Conservation (phyloP, 495 filamentous ascomycete genomes). For the Penicillium soppii region DNA sequence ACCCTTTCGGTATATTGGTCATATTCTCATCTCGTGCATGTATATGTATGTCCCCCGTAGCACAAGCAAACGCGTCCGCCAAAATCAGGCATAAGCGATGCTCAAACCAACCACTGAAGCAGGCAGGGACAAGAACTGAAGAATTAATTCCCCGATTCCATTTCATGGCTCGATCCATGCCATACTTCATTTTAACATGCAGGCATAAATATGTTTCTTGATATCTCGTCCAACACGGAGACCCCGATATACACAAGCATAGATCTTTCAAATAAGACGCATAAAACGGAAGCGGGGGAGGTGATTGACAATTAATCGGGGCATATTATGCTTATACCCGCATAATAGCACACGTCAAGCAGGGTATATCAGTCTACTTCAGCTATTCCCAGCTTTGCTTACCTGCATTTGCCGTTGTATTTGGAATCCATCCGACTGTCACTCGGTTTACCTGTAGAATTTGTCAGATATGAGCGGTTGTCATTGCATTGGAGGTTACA, state of each 20-base stretch:
- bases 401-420: conserved; percentile 3
- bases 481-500: background rate
- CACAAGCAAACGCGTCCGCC: conserved; percentile 2
- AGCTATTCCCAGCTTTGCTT: background rate
- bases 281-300: background rate
- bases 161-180: background rate
- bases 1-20: background rate
- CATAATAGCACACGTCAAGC: background rate
- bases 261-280: background rate
- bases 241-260: background rate
- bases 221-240: background rate
- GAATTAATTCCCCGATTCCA: no score
- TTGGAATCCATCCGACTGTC: background rate
- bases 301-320: background rate
- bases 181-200: background rate
- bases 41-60: background rate
- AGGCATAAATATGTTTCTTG: background rate
- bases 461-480: background rate
- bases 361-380: background rate
- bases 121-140: no score
- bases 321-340: background rate
- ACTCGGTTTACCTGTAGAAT: background rate
- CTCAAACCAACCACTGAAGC: background rate
- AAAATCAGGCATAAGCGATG: background rate
- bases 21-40: background rate